A percentile compares a stretch with the other conserved stretches of the same genome.
phyloP scores from a whole-genome alignment of 768 basidiomycete species.

The Termitomyces sp. region DNA sequence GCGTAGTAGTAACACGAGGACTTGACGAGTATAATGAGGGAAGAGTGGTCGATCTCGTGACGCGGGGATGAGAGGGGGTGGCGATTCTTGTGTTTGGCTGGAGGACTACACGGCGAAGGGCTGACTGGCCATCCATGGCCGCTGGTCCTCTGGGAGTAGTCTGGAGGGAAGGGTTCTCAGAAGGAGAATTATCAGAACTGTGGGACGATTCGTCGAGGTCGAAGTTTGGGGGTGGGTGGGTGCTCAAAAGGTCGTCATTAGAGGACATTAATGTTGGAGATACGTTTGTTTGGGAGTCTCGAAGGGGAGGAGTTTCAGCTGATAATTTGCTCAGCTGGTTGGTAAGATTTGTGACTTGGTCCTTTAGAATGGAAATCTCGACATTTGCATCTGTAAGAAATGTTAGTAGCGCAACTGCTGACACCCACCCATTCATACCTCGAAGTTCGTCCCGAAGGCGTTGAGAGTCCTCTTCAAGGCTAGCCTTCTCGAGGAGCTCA shows the following conservation, averaged over 20 bases:
- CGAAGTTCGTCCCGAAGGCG: conserved; percentile 88
- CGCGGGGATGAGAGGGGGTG: conserved; percentile 31
- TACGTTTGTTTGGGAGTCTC: conserved; percentile 26
- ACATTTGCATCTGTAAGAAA: conserved; percentile 64
- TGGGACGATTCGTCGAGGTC: conserved; percentile 51
- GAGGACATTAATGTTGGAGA: conserved; percentile 25
- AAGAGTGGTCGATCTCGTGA: conserved; percentile 54
- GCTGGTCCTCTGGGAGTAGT: conserved; percentile 33
- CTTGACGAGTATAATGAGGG: conserved; percentile 44
- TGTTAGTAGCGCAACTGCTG: background rate
- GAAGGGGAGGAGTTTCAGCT: conserved; percentile 21
- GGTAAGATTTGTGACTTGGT: conserved; percentile 44
- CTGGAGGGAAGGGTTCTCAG: conserved; percentile 29
- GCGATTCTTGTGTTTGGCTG: conserved; percentile 36
- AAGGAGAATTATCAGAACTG: conserved; percentile 32
- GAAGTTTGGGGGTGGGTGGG: conserved; percentile 54
- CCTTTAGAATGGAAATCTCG: conserved; percentile 78
- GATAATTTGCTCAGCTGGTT: conserved; percentile 25
- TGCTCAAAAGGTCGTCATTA: conserved; percentile 55
- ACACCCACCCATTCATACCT: conserved; percentile 43
- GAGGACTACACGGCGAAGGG: conserved; percentile 45
- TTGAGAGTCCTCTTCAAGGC: conserved; percentile 85
- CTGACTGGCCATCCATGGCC: conserved; percentile 35
- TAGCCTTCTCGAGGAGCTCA: conserved; percentile 87
- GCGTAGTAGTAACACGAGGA: conserved; percentile 39